Base-by-base conservation (phyloP, 2,329 filamentous ascomycete species). In the Diaporthe sp. region DNA sequence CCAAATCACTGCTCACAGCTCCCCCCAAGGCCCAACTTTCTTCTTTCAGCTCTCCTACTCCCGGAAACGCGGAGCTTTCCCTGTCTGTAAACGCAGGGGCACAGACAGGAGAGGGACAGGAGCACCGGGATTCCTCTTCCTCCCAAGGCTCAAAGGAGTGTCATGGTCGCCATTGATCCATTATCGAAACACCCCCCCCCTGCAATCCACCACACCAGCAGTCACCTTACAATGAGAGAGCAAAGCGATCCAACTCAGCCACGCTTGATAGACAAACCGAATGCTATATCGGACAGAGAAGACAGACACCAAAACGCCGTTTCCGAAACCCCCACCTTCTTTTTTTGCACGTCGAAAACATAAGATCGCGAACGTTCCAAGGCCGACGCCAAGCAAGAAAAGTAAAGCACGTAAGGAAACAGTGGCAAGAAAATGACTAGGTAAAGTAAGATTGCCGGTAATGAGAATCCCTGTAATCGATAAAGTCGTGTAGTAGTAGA, bases 321-420 rank as follows among this genome's bases (percentile, higher is more conserved):
- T 73, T 51, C 65, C 55, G 57, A 70, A 61, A 71, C 44, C 44
- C 74, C 60, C 62, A 22, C 28, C 53, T 28, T 51, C 57, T 58
- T 76, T 73, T 62, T 57, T 51, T 62, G 62, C 57, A 55, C 42
- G 72, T 58, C 57, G 51, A 76, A 61, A 73, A 73, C 34, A 65
- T 19, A 25, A 74, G 15, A 49, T 42, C 19, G 55, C 57, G 62
- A 65, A 57, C 37, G 57, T 57, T 19, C 65, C 55, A 34, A 53
- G 46, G 67, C 34, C 37, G 73, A 55, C 75, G 55, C 55, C 62
- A 70, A 46, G 58, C 71, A 65, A 73, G 46, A 28, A 19, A 55
- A 65, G 37, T 51, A 73, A 62, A 44, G 60, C 60, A 57, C 49
- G 58, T 44, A 37, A 34, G 34, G 28, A 73, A 67, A 34, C 65